Evolutionary conservation across 805 yeast genomes (phyloP).

Genomic region (Wickerhamomyces ciferrii): DNA sequence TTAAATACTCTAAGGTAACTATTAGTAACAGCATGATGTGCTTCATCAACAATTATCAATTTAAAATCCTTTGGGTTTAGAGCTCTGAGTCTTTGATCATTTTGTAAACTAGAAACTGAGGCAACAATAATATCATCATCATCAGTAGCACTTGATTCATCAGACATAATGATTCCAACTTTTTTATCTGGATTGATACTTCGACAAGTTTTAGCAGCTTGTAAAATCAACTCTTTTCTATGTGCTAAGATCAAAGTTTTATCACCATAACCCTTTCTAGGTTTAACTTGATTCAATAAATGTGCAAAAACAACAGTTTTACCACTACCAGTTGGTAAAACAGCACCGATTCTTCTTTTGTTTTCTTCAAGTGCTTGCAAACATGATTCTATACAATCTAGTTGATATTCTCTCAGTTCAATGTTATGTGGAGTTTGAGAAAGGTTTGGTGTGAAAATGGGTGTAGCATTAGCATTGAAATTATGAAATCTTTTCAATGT

Average conservation of each 20-base stretch:
- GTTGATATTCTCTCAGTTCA: slow-evolving; percentile 58
- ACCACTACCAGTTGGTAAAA: slow-evolving; percentile 93
- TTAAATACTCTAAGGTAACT: slow-evolving; percentile 55
- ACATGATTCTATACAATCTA: slow-evolving; percentile 59
- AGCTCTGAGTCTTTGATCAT: slow-evolving; percentile 43
- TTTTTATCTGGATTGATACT: slow-evolving; percentile 31
- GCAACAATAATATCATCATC: slow-evolving; percentile 67
- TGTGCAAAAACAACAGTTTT: slow-evolving; percentile 77
- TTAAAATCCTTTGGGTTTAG: slow-evolving; percentile 58
- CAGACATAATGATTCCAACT: slow-evolving; percentile 65
- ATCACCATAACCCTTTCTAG: slow-evolving; percentile 23
- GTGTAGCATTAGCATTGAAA: too few relatives aligned
- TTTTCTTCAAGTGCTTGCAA: slow-evolving; percentile 40
- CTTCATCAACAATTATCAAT: slow-evolving; percentile 81
- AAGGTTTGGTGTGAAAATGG: too few relatives aligned
- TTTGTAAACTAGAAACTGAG: slow-evolving; percentile 61
- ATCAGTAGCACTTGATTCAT: slow-evolving; percentile 27
- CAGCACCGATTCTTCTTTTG: slow-evolving; percentile 63
- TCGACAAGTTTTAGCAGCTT: slow-evolving; percentile 50
- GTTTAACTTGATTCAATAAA: slow-evolving; percentile 40
- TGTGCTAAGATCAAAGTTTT: slow-evolving; percentile 67
- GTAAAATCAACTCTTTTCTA: slow-evolving; percentile 71
- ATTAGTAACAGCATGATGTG: slow-evolving; percentile 85
- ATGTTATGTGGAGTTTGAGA: too few relatives aligned
- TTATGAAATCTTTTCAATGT: too few relatives aligned